Evolutionary conservation across 192 early-diverging fungal genomes (phyloP), one percentile per base, ranked within the genome.

Genomic region (Pilobolus umbonatus): DNA sequence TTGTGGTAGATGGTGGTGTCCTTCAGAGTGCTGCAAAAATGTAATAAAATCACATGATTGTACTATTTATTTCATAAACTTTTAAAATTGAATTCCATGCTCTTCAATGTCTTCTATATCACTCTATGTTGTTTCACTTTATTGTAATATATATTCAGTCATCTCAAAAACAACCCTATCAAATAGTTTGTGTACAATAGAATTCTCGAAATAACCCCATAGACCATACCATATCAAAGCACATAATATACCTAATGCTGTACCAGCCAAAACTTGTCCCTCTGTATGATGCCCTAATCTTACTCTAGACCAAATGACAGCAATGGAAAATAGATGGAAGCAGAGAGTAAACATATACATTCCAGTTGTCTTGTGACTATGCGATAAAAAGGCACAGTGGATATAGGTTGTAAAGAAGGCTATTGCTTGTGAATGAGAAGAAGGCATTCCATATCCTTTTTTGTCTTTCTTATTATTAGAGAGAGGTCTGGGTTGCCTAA

Each of bases 371-470:
- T 6, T 25, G n/a, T 39, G 24, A 14, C 29, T 17, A 39, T 56
- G 39, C n/a, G 28, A 42, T 43, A 10, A 8, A 34, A 43, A 45
- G 21, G 22, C 57, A 2, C 38, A 38, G 7, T 40, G 34, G n/a
- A 73, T 66, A 58, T 78, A 88, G 11, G 66, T 67, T 2, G 79
- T 76, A 61, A 85, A 90, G 57, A 78, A 90, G 7, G 80, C 77
- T 36, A 88, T 80, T 53, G 84, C 77, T 53, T 90, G 85, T 21
- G 83, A 64, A 61, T 90, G 88, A 46, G 76, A 78, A 21, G 77
- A 80, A 24, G 88, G 88, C 88, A 90, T 90, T 5, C 85, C 88
- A 60, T 90, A 88, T n/a, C 76, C 76, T 14, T n/a, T 46, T 21
- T 75, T 70, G 11, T 72, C 68, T 34, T 40, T 64, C 26, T 68